Conservation (phyloP, 2,329 filamentous ascomycete genomes). For the Aspergillus nomiae region DNA sequence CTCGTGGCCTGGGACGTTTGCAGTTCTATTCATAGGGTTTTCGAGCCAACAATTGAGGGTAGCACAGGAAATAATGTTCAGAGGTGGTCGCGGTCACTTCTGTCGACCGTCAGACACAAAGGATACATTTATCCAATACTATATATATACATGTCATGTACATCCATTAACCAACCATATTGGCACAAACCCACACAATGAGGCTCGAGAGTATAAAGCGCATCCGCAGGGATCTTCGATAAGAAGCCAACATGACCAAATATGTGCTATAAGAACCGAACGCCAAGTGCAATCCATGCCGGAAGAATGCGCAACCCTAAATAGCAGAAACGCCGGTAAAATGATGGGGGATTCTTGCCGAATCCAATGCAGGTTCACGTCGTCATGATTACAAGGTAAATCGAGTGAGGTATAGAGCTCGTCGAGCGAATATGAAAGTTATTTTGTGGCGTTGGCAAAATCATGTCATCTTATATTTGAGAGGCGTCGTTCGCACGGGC, state of each 20-base stretch:
- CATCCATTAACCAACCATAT: conserved; percentile 1
- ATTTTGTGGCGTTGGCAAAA: background rate
- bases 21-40: background rate
- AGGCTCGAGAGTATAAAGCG: background rate
- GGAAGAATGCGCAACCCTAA: background rate
- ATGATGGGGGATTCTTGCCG: conserved; percentile 10
- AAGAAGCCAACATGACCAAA: background rate
- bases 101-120: background rate
- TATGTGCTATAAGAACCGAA: conserved; percentile 2
- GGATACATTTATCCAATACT: background rate
- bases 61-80: background rate
- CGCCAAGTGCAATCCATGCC: conserved; percentile 10
- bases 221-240: background rate
- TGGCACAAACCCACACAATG: background rate
- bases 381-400: conserved; percentile 10
- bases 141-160: conserved; percentile 1
- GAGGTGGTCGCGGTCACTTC: background rate
- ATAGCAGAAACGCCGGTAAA: conserved; percentile 11
- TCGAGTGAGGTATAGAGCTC: background rate
- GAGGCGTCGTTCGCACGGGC: conserved; percentile 16
- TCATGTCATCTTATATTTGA: conserved; percentile 10
- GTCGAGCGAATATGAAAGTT: background rate
- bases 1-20: background rate
- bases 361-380: conserved; percentile 6
- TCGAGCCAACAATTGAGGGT: background rate